Evolutionary conservation across 208 protist genomes (phyloP).

Genomic region (Tritrichomonas musculus): DNA sequence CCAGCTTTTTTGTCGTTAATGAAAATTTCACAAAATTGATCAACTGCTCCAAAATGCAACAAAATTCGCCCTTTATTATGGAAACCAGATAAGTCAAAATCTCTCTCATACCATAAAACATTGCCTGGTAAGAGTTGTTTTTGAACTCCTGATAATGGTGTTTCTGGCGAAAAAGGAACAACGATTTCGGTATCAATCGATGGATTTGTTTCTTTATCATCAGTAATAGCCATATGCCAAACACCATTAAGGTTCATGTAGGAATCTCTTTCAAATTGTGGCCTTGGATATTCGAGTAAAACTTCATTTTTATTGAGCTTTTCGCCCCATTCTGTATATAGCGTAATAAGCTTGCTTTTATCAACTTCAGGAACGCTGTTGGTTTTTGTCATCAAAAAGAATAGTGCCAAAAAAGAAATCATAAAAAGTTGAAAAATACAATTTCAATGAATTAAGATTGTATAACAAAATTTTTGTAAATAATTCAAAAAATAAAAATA

Average conservation of each 20-base stretch:
- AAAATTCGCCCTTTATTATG: not conserved
- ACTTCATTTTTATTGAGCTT: not conserved
- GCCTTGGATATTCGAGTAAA: conserved; percentile 24
- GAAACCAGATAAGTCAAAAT: not conserved
- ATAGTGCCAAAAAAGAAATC: no score
- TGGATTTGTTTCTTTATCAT: not conserved
- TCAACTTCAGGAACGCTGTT: no score
- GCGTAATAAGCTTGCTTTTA: not conserved
- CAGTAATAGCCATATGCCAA: not conserved
- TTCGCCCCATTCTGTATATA: not conserved
- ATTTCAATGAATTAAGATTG: no score
- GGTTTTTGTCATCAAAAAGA: no score
- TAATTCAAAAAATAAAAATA: no score
- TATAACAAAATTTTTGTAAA: no score
- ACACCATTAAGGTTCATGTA: not conserved
- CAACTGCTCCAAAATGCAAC: conserved; percentile 37
- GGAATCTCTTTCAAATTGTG: not conserved
- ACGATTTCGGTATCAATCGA: not conserved
- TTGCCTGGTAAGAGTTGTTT: not conserved
- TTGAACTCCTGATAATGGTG: not conserved
- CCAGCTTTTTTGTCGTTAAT: conserved; percentile 32
- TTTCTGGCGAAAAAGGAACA: conserved; percentile 18
- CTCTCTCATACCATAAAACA: not conserved
- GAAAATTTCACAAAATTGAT: not conserved
- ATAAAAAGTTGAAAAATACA: no score